Conservation (phyloP, 495 filamentous ascomycete genomes). For the Cairneyella variabilis region DNA sequence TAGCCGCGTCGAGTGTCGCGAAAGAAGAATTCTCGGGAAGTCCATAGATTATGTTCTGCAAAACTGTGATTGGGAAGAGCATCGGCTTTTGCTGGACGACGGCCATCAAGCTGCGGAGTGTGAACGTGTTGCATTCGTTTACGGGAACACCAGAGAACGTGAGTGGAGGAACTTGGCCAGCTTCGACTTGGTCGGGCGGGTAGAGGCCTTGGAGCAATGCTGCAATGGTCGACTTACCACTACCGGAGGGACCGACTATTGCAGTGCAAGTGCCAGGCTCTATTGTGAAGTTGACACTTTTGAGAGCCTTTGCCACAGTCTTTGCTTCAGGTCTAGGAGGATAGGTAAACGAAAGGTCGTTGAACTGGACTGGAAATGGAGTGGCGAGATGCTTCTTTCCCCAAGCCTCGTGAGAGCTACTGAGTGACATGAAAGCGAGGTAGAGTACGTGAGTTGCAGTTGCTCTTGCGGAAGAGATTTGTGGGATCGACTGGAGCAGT, state of each 20-base stretch:
- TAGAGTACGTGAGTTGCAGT: slow-evolving; percentile 71
- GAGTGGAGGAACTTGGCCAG: slow-evolving; percentile 39
- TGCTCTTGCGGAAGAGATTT: slow-evolving; percentile 68
- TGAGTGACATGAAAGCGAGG: slow-evolving; percentile 55
- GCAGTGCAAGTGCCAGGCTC: slow-evolving; percentile 58
- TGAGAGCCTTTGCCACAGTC: slow-evolving; percentile 49
- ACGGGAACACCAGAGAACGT: slow-evolving; percentile 56
- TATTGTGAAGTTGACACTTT: slow-evolving; percentile 57
- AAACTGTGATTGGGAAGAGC: slow-evolving; percentile 71
- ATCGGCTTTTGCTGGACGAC: slow-evolving; percentile 75
- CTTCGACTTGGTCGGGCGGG: slow-evolving; percentile 29
- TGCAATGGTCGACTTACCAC: slow-evolving; percentile 84
- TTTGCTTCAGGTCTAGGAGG: slow-evolving; percentile 48
- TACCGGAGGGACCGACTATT: slow-evolving; percentile 79
- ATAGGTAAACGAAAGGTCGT: slow-evolving; percentile 63
- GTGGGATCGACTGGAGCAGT: slow-evolving; percentile 71
- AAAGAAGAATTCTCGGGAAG: slow-evolving; percentile 38
- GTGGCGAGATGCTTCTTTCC: slow-evolving; percentile 38
- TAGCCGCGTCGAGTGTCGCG: slow-evolving; percentile 42
- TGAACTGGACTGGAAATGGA: slow-evolving; percentile 60
- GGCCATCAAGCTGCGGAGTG: slow-evolving; percentile 64
- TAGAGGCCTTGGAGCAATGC: slow-evolving; percentile 71
- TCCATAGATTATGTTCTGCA: slow-evolving; percentile 80
- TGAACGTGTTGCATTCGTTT: slow-evolving; percentile 50
- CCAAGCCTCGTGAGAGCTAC: slow-evolving; percentile 60